A percentile compares a stretch with the other conserved stretches of the same genome.
These are phyloP conservation scores for Saccharomycopsis fermentans DNA, from an alignment of 805 yeast genomes.

Conservation along the genomic window DNA sequence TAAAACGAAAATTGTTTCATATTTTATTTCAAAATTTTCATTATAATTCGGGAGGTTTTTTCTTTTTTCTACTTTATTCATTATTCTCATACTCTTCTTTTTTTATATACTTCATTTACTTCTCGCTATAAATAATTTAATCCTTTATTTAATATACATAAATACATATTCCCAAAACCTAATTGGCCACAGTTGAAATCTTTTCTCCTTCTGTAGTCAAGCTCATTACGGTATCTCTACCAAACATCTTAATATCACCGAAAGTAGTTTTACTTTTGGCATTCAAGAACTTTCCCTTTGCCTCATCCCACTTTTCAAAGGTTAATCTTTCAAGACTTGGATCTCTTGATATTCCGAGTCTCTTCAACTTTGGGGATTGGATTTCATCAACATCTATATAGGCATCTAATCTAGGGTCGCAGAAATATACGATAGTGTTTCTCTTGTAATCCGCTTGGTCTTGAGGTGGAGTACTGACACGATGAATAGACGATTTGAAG, in stretches of 20 bases:
- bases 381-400: conserved; percentile 34
- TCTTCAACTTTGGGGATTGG: conserved; percentile 29
- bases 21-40: too few relatives aligned
- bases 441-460: conserved; percentile 31
- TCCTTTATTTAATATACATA: not conserved
- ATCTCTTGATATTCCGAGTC: conserved; percentile 26
- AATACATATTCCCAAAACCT: not conserved
- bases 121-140: not conserved
- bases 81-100: not conserved
- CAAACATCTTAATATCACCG: conserved; percentile 14
- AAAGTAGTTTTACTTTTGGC: conserved; percentile 7
- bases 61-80: too few relatives aligned
- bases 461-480: conserved; percentile 38
- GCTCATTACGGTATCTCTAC: conserved; percentile 15
- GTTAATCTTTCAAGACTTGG: conserved; percentile 29
- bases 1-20: too few relatives aligned
- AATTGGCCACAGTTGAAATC: conserved; percentile 38
- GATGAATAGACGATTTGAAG: conserved; percentile 36
- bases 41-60: too few relatives aligned
- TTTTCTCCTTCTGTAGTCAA: conserved; percentile 17
- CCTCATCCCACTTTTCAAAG: conserved; percentile 36
- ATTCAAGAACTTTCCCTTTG: conserved; percentile 38
- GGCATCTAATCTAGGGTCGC: conserved; percentile 29
- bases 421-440: conserved; percentile 34
- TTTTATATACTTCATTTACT: too few relatives aligned